Evolutionary conservation across 208 protist species (phyloP), one percentile per base, ranked within the genome.

Genomic region (Herpetomonas tarakana): DNA sequence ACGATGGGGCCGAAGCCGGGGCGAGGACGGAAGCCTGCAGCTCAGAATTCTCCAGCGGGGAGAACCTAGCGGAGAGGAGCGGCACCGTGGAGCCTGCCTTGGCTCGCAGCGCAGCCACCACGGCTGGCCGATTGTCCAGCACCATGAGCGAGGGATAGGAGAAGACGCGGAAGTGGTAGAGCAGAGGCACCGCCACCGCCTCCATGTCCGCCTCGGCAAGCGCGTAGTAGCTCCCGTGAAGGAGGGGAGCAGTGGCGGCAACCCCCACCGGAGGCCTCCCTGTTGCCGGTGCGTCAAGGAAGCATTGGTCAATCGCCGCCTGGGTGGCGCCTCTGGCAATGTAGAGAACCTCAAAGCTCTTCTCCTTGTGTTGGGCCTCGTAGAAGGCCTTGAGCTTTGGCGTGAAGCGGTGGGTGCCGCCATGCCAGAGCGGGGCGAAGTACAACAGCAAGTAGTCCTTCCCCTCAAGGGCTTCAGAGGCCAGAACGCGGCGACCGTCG

Each of bases 81-180:
- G 44, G 28, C 6, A 49, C 38, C 19, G 50, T 21, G 14, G 35
- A 41, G 35, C 35, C 35, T 41, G 9, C 14, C 14, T 41, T 41
- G 6, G 6, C 9, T 14, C 35, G 35, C 6, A 41, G 35, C 35
- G 35, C 35, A 6, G 35, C 35, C 35, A 41, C 35, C 35, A 41
- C 35, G 9, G 6, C 35, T 41, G 52, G 52, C 21, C 28, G 39
- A 58, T 82, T 82, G 59, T 66, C 50, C 54, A 62, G 67, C 65
- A 83, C 71, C n/a, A 83, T 26, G n/a, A 83, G 55, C 16, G 58
- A 45, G 3, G 76, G 76, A 59, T 83, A 83, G 19, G 65, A 60
- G 46, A 70, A 75, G 52, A 83, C 68, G 24, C 76, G 70, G n/a
- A 83, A 68, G 35, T 83, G 66, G 50, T 75, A 74, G 2, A 83